Conservation (phyloP, 2,329 filamentous ascomycete genomes). For the Chlorencoelia australis region DNA sequence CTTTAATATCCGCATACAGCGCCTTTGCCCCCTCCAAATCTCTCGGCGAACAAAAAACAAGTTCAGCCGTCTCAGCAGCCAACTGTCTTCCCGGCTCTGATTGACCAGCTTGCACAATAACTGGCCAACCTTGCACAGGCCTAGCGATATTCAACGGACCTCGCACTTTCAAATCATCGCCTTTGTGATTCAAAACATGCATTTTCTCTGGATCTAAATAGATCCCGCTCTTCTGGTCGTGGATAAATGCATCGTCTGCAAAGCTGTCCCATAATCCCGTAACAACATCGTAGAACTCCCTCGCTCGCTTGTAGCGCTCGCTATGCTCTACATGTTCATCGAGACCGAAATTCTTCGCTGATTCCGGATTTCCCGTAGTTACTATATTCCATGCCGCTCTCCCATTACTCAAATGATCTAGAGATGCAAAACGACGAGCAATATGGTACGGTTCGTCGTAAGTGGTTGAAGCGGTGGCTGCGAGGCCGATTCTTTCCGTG, state of each 20-base stretch:
- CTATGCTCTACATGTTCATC: conserved; percentile 40
- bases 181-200: conserved; percentile 51
- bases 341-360: conserved; percentile 40
- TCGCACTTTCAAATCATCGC: too few species aligned
- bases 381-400: conserved; percentile 55
- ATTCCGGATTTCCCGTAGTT: conserved; percentile 42
- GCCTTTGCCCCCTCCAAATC: conserved; percentile 36
- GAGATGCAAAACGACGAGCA: conserved; percentile 49
- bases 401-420: conserved; percentile 56
- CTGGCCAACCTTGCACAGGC: too few species aligned
- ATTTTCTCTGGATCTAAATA: conserved; percentile 49
- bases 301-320: conserved; percentile 50
- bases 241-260: conserved; percentile 58
- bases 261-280: conserved; percentile 56
- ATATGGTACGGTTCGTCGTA: too few species aligned
- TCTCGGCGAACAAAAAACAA: conserved; percentile 40
- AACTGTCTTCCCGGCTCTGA: too few species aligned
- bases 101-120: too few species aligned
- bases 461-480: too few species aligned
- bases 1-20: conserved; percentile 43
- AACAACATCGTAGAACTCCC: conserved; percentile 54
- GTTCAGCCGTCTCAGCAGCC: too few species aligned
- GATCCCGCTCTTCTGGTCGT: conserved; percentile 46
- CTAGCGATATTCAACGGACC: too few species aligned
- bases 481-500: too few species aligned